Conservation (phyloP, 495 filamentous ascomycete species). For the Aspergillus ostianus region DNA sequence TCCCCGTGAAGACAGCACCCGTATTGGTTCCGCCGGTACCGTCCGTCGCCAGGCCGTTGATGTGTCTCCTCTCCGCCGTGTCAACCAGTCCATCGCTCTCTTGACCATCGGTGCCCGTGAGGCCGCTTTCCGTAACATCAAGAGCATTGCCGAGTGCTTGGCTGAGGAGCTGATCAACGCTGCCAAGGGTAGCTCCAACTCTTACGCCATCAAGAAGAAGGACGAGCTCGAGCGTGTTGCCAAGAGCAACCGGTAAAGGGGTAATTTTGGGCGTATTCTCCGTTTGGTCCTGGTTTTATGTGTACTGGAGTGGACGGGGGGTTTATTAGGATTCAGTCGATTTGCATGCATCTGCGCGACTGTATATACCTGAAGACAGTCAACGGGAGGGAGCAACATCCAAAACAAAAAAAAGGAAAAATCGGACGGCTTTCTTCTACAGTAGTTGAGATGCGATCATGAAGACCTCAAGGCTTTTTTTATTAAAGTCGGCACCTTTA, state of each 20-base stretch:
- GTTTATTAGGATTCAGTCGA: constrained; percentile 47
- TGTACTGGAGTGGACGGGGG: constrained; percentile 51
- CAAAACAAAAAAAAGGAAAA: constrained; percentile 40
- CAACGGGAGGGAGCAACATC: constrained; percentile 40
- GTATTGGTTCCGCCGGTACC: constrained; percentile 98
- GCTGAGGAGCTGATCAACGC: constrained; percentile 99
- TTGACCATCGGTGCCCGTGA: constrained; percentile 97
- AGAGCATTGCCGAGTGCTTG: constrained; percentile 96
- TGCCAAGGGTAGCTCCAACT: constrained; percentile 99
- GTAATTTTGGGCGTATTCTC: constrained; percentile 44
- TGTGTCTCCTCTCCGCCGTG: constrained; percentile 97
- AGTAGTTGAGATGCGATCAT: constrained; percentile 50
- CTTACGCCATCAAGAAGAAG: constrained; percentile 99
- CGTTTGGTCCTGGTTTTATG: constrained; percentile 47
- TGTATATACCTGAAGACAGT: constrained; percentile 46
- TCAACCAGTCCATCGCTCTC: constrained; percentile 98
- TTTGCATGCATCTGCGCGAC: constrained; percentile 48
- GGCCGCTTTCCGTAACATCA: constrained; percentile 97
- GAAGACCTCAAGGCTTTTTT: constrained; percentile 36
- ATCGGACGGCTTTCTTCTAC: constrained; percentile 45
- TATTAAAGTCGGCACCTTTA: constrained; percentile 30
- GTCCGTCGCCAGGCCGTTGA: constrained; percentile 99
- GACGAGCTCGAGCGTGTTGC: constrained; percentile 99
- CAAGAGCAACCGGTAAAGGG: constrained; percentile 95
- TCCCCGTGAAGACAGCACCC: constrained; percentile 98